Evolutionary conservation across 768 basidiomycete species (phyloP).

Genomic region (Sarcodon aspratus): DNA sequence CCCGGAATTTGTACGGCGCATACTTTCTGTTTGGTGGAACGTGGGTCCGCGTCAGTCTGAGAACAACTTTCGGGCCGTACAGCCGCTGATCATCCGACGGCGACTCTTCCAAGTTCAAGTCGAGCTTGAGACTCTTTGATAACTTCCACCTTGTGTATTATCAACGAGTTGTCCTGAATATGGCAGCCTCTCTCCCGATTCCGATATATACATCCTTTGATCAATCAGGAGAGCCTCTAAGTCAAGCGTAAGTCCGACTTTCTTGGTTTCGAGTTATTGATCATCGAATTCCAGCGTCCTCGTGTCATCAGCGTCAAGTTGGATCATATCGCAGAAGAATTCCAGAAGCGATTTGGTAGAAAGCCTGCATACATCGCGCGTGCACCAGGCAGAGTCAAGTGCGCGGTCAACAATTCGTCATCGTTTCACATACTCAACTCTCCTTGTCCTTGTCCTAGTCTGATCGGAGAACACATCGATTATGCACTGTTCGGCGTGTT

Average conservation of each 20-base stretch:
- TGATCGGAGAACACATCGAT: slow-evolving; percentile 73
- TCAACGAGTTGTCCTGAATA: slow-evolving; percentile 10
- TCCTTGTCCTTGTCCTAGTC: slow-evolving; percentile 3
- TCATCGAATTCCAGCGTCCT: neutral
- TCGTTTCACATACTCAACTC: slow-evolving; percentile 16
- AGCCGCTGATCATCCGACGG: too few relatives aligned
- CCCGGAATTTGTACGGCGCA: too few relatives aligned
- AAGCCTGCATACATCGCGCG: slow-evolving; percentile 61
- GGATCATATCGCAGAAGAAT: slow-evolving; percentile 50
- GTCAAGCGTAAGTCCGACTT: slow-evolving; percentile 29
- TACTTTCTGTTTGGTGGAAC: too few relatives aligned
- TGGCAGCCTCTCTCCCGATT: slow-evolving; percentile 47
- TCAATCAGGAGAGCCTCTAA: slow-evolving; percentile 42
- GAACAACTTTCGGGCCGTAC: too few relatives aligned
- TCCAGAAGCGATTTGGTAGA: slow-evolving; percentile 49
- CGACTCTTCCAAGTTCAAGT: too few relatives aligned
- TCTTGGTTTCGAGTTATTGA: neutral
- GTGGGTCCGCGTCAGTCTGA: too few relatives aligned
- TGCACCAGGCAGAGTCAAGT: slow-evolving; percentile 81
- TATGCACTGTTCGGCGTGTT: slow-evolving; percentile 78
- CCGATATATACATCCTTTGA: slow-evolving; percentile 49
- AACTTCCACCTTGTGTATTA: too few relatives aligned
- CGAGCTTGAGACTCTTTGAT: too few relatives aligned
- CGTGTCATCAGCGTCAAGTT: slow-evolving; percentile 32
- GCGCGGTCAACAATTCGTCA: slow-evolving; percentile 7